These are phyloP conservation scores for Tetrastigma voinierianum DNA, from an alignment of 164 flowering plant genomes.

Conservation along the genomic window DNA sequence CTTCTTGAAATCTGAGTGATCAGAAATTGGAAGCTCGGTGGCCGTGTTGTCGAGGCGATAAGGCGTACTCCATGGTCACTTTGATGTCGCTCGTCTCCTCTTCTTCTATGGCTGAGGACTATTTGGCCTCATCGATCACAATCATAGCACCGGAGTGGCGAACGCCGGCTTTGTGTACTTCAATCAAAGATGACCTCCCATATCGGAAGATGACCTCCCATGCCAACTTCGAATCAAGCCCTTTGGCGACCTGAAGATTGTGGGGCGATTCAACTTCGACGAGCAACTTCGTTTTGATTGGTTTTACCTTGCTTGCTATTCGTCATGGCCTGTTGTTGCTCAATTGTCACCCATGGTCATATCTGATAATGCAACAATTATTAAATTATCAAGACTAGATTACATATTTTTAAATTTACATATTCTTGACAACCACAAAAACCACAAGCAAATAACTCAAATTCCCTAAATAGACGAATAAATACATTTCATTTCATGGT, in stretches of 20 bases:
- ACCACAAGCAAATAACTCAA: too few relatives aligned
- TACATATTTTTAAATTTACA: too few relatives aligned
- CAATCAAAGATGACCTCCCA: constrained; percentile 36
- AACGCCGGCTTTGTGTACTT: constrained; percentile 41
- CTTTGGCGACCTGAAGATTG: constrained; percentile 31
- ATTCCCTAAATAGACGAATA: too few relatives aligned
- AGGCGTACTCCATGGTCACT: constrained; percentile 43
- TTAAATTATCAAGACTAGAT: too few relatives aligned
- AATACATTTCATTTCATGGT: too few relatives aligned
- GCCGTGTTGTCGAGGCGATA: constrained; percentile 40
- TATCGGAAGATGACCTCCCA: too few relatives aligned
- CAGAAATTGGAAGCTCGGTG: constrained; percentile 21
- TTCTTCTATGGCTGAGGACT: constrained; percentile 29
- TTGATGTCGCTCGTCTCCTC: constrained; percentile 28
- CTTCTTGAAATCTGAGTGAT: too few relatives aligned
- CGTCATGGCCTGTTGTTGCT: too few relatives aligned
- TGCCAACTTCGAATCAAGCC: constrained; percentile 24
- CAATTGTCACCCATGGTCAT: too few relatives aligned
- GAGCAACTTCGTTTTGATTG: constrained; percentile 24
- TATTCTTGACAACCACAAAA: too few relatives aligned
- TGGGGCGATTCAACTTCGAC: constrained; percentile 27
- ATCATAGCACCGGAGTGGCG: constrained; percentile 32
- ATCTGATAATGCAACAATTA: too few relatives aligned
- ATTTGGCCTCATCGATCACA: constrained; percentile 28
- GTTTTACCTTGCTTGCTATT: too few relatives aligned